phyloP scores from a whole-genome alignment of 2,329 filamentous ascomycete genomes.

The Apiospora saccharicola region DNA sequence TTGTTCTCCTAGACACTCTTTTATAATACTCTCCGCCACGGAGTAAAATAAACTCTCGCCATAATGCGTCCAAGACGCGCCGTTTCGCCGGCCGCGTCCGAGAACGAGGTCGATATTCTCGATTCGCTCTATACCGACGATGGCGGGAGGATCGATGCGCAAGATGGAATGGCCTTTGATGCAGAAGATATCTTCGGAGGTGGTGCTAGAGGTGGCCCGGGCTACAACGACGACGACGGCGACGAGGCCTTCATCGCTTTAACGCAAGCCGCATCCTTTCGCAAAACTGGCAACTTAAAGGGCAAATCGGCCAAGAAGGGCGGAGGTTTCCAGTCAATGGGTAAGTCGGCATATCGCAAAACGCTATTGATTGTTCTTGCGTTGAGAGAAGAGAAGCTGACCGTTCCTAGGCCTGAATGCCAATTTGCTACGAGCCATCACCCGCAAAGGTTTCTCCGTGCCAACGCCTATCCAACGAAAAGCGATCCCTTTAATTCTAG shows the following conservation, averaged over 20 bases:
- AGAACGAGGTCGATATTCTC: conserved; percentile 91
- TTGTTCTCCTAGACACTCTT: neutral
- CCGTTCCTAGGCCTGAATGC: conserved; percentile 70
- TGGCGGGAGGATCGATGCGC: conserved; percentile 53
- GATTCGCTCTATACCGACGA: conserved; percentile 75
- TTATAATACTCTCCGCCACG: too few species aligned
- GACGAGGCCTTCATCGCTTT: conserved; percentile 93
- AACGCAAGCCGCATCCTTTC: conserved; percentile 84
- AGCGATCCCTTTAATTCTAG: conserved; percentile 89
- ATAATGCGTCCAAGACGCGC: conserved; percentile 73
- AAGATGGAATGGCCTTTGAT: conserved; percentile 59
- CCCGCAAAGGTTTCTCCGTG: conserved; percentile 92
- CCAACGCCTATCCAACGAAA: conserved; percentile 98
- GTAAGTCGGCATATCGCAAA: conserved; percentile 47
- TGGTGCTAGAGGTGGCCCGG: conserved; percentile 51
- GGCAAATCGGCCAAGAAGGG: conserved; percentile 91
- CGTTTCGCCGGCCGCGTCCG: conserved; percentile 83
- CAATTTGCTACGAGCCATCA: conserved; percentile 87
- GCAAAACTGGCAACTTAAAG: conserved; percentile 83
- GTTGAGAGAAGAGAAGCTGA: conserved; percentile 26
- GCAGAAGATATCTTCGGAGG: conserved; percentile 68
- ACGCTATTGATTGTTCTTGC: neutral
- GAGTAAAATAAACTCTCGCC: neutral
- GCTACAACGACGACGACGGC: conserved; percentile 63
- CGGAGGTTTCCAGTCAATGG: conserved; percentile 96